Evolutionary conservation across 169 alveolate species (phyloP).

Genomic region (Pseudocohnilembus persalinus): DNA sequence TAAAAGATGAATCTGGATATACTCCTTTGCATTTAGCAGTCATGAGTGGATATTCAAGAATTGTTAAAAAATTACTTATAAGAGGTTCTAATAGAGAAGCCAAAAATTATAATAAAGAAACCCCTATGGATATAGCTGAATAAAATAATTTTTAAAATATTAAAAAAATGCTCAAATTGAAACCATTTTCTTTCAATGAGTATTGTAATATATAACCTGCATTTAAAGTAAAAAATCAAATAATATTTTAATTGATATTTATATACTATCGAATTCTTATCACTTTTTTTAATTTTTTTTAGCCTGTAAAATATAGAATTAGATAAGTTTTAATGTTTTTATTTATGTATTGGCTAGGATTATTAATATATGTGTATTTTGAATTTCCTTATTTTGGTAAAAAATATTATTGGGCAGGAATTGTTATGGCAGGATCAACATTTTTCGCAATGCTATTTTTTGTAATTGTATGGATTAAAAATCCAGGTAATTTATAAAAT

Average conservation of each 20-base stretch:
- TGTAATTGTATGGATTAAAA: neutral
- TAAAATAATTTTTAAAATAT: slow-evolving; percentile 20
- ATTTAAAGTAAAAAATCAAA: slow-evolving; percentile 15
- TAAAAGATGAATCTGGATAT: slow-evolving; percentile 52
- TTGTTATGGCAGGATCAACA: neutral
- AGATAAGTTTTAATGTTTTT: neutral
- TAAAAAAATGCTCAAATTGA: slow-evolving; percentile 18
- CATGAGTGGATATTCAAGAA: slow-evolving; percentile 39
- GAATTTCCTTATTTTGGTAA: neutral
- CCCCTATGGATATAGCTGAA: slow-evolving; percentile 55
- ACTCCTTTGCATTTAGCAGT: slow-evolving; percentile 70
- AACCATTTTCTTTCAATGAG: slow-evolving; percentile 19
- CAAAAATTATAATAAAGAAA: slow-evolving; percentile 42
- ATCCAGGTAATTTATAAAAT: neutral
- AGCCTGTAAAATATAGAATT: neutral
- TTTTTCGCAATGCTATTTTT: neutral
- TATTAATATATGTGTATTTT: neutral
- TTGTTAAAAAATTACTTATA: slow-evolving; percentile 61
- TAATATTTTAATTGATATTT: no score
- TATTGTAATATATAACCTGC: slow-evolving; percentile 29
- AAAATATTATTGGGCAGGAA: neutral
- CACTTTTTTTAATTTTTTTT: slow-evolving; percentile 11
- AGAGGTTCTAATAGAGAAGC: slow-evolving; percentile 66
- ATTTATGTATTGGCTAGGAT: slow-evolving; percentile 7
- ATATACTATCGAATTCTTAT: neutral